Evolutionary conservation across 2,329 filamentous ascomycete species (phyloP).

Genomic region (Pseudopyricularia cyperi): DNA sequence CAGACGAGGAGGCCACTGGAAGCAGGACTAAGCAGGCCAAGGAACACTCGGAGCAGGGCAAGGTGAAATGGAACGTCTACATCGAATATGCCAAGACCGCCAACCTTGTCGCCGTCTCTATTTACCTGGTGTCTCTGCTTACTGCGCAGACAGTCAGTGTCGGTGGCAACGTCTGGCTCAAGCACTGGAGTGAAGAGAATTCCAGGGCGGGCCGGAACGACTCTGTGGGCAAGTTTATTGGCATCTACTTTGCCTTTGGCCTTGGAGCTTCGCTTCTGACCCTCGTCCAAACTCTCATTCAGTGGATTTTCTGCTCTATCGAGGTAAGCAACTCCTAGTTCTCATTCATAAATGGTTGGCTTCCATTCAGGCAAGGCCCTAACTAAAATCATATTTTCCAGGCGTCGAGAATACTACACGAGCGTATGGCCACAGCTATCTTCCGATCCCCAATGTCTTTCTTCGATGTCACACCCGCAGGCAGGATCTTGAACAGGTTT

Average conservation of each 20-base stretch:
- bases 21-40: conserved; percentile 75
- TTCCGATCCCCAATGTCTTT: conserved; percentile 98
- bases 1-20: conserved; percentile 66
- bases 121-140: conserved; percentile 69
- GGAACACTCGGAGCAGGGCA: conserved; percentile 85
- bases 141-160: conserved; percentile 73
- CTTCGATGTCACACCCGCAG: conserved; percentile 92
- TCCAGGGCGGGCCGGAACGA: conserved; percentile 53
- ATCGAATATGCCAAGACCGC: conserved; percentile 88
- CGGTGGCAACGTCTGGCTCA: conserved; percentile 82
- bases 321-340: conserved; percentile 44
- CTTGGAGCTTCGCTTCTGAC: conserved; percentile 75
- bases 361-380: background rate
- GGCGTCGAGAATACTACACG: conserved; percentile 91
- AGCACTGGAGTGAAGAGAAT: conserved; percentile 80
- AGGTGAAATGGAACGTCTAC: conserved; percentile 96
- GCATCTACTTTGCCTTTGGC: conserved; percentile 90
- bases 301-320: conserved; percentile 99
- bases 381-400: conserved; percentile 16
- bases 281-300: conserved; percentile 80
- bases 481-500: conserved; percentile 93
- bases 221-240: conserved; percentile 77
- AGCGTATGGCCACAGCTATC: conserved; percentile 92
- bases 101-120: conserved; percentile 68
- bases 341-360: background rate